These are phyloP conservation scores for Casuarina glauca DNA, from an alignment of 306 rosid genomes.

Conservation along the genomic window DNA sequence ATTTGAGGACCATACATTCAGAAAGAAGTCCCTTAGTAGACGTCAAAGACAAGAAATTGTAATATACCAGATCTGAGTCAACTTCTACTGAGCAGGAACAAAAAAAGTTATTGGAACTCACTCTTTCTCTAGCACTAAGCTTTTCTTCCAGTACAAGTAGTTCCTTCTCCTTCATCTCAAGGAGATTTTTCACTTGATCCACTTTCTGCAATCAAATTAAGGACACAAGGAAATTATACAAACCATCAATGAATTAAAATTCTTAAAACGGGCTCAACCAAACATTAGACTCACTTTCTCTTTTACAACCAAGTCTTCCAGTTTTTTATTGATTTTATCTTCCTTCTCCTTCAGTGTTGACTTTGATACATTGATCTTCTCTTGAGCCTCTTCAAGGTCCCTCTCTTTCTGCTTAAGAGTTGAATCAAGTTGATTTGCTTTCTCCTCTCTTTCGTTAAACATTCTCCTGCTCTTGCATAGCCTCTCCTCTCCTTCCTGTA, in stretches of 20 bases:
- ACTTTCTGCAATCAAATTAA: slow-evolving; percentile 55
- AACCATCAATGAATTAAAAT: not conserved
- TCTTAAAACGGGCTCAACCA: slow-evolving; percentile 6
- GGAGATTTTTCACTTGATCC: slow-evolving; percentile 32
- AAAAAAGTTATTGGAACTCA: slow-evolving; percentile 36
- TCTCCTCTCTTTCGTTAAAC: slow-evolving; percentile 60
- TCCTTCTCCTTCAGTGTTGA: slow-evolving; percentile 59
- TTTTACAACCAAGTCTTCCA: slow-evolving; percentile 51
- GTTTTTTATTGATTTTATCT: slow-evolving; percentile 47
- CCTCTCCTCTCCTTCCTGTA: slow-evolving; percentile 69
- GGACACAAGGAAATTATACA: slow-evolving; percentile 19
- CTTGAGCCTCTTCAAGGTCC: slow-evolving; percentile 52
- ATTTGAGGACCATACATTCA: too few relatives aligned
- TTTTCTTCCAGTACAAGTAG: slow-evolving; percentile 56
- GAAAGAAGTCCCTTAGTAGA: too few relatives aligned
- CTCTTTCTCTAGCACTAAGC: slow-evolving; percentile 71
- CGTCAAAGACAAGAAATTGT: too few relatives aligned
- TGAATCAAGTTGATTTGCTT: slow-evolving; percentile 51
- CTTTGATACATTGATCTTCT: slow-evolving; percentile 42
- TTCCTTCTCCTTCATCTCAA: slow-evolving; percentile 61
- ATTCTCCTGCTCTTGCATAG: slow-evolving; percentile 46
- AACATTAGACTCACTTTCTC: slow-evolving; percentile 56
- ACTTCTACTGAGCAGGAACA: slow-evolving; percentile 4
- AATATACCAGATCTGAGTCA: not conserved
- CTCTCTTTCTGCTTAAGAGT: slow-evolving; percentile 57